These are phyloP conservation scores for Lachancea nothofagi DNA, from an alignment of 805 yeast genomes.

Conservation along the genomic window DNA sequence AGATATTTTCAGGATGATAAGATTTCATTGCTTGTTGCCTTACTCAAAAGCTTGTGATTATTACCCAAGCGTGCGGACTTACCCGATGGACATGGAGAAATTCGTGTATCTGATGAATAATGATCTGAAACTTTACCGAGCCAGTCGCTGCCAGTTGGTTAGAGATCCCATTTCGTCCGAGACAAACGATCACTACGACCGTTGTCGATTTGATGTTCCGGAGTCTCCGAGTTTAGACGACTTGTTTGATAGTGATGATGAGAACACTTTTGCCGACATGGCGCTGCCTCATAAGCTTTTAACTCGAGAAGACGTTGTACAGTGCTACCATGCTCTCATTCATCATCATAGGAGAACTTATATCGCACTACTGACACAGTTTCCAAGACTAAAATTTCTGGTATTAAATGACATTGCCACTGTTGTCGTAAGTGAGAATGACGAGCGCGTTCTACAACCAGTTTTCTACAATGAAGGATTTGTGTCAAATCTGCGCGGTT, in stretches of 20 bases:
- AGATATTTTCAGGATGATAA: constrained; percentile 36
- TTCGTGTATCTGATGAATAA: constrained; percentile 28
- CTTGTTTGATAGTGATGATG: constrained; percentile 8
- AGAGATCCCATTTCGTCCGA: constrained; percentile 1
- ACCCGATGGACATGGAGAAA: constrained; percentile 34
- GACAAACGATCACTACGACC: not conserved
- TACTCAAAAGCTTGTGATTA: constrained; percentile 41
- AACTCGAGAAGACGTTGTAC: constrained; percentile 30
- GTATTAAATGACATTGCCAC: constrained; percentile 38
- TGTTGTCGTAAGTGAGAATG: constrained; percentile 26
- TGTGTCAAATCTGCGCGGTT: constrained; percentile 30
- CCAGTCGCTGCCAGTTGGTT: constrained; percentile 22
- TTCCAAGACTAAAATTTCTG: constrained; percentile 34
- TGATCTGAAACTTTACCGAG: constrained; percentile 22
- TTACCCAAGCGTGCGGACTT: constrained; percentile 40
- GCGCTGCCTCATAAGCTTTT: constrained; percentile 10
- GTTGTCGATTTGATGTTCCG: not conserved
- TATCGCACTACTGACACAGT: constrained; percentile 31
- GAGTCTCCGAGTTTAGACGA: not conserved
- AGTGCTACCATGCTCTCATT: constrained; percentile 34
- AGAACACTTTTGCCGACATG: constrained; percentile 5
- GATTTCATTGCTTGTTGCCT: constrained; percentile 34
- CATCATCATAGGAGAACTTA: constrained; percentile 36
- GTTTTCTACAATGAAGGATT: constrained; percentile 34
- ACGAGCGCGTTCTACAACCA: constrained; percentile 32